Percentiles rank a stretch among this genome's conserved stretches.
phyloP scores from a whole-genome alignment of 176 grass and related monocot species.

The Alloteropsis semialata region DNA sequence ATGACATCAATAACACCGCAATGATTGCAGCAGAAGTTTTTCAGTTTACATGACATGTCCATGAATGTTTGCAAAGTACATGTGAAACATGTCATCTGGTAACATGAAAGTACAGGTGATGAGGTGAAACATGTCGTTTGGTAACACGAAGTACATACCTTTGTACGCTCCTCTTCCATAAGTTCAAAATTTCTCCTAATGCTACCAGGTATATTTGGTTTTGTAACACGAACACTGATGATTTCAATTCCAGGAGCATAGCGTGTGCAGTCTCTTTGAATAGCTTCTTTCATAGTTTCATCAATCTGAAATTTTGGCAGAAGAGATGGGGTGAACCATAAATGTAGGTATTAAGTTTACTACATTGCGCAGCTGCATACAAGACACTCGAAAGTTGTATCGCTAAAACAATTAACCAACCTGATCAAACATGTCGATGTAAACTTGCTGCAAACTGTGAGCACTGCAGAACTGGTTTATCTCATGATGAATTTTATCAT shows the following conservation, averaged over 20 bases:
- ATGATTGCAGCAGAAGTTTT: background rate
- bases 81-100: conserved; percentile 12
- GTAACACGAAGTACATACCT: conserved; percentile 49
- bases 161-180: conserved; percentile 99
- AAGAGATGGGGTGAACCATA: background rate
- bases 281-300: conserved; percentile 98
- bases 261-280: conserved; percentile 88
- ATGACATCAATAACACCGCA: background rate
- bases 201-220: conserved; percentile 83
- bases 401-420: conserved; percentile 38
- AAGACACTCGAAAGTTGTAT: background rate
- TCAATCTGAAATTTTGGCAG: conserved; percentile 73
- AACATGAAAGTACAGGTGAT: conserved; percentile 18
- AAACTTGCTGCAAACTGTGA: conserved; percentile 95
- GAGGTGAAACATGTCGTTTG: conserved; percentile 14
- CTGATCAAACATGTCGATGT: conserved; percentile 99
- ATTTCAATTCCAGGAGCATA: conserved; percentile 99
- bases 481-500: conserved; percentile 99
- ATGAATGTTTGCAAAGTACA: background rate
- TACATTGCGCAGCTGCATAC: background rate
- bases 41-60: conserved; percentile 1
- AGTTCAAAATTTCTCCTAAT: conserved; percentile 97
- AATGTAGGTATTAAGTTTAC: conserved; percentile 17
- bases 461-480: conserved; percentile 99
- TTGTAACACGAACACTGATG: conserved; percentile 91